Evolutionary conservation across 2,329 filamentous ascomycete genomes (phyloP), one percentile per base, ranked within the genome.

Genomic region (Fusarium multiceps): DNA sequence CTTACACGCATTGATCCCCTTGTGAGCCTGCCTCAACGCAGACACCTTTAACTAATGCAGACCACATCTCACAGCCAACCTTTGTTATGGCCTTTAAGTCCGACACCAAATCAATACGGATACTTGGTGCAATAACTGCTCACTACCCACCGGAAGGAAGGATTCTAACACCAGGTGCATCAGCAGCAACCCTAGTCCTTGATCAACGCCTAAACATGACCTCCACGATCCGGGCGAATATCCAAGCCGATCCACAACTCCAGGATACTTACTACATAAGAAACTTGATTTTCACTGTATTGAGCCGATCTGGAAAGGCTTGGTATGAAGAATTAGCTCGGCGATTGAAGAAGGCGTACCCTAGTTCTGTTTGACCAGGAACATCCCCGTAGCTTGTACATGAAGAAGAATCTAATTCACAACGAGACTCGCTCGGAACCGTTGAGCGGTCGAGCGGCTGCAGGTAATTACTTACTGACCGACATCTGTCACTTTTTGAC

Each of bases 271-370:
- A 32, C 48, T 68, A 49, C 46, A 48, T 34, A 48, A 70, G 66
- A 73, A 72, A 66, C 71, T 70, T 73, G 71, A 64, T 73, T 68
- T 63, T 51, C 62, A 46, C 45, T 53, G 48, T 34, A 25, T 47
- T 45, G 55, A 50, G 18, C 40, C 41, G 43, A 61, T 61, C 13
- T 46, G 59, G 55, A 57, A 62, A 51, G 55, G 64, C 68, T 71
- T 71, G 69, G 72, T 65, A 69, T 63, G 60, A 63, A 66, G 59
- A 64, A 45, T 63, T 66, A 59, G 59, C 46, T 61, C 53, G 43
- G 40, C 55, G 40, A 37, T 67, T 45, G 49, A 51, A 51, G 49
- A 66, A 63, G 63, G 61, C 42, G 55, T 47, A 74, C 67, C 72
- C 72, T 58, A 45, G 72, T 65, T 54, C 34, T 41, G 25, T 21